Evolutionary conservation across 2,329 filamentous ascomycete genomes (phyloP), one percentile per base, ranked within the genome.

Genomic region (Clarireedia paspali): DNA sequence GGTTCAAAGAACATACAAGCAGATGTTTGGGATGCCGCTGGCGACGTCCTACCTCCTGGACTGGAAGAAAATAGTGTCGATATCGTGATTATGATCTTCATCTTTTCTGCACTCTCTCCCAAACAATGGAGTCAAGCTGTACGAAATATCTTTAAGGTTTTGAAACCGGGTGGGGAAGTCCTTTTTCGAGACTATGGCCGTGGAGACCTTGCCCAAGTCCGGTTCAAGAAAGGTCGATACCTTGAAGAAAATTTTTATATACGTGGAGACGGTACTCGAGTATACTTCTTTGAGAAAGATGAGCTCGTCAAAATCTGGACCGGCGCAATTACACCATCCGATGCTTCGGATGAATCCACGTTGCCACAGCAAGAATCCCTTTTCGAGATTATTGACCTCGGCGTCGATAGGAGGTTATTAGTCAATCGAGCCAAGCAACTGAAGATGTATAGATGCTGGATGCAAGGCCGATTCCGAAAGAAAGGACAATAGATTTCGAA

Each of bases 381-480:
- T 1, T 90, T 97, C 65, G 82, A 90, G 49, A 75, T 96, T 47
- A 74, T 88, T 55, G 82, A 94, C 47, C 79, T 97, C 38, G 94
- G 87, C 26, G 80, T 92, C 55, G 94, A 99, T 70, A 84, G 90
- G 62, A 84, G 94, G 58, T 79, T 99, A 75, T 79, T 99, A 55
- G 90, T 99, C 55, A 99, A 99, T 70, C 83, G 94, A 62, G 89
- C 91, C 54, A 82, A 86, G 67, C 87, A 91, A 73, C 77, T 96
- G 49, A 99, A 97, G 74, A 99, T 99, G 94, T 97, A 97, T 72
- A 84, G 94, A 59, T 97, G 92, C 75, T 99, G 94, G 91, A 82
- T 95, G 70, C 89, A 95, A 72, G 89, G 88, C 30, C 82, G 84
- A 4, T 95, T 94, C 70, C 82, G 78, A 66, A 92, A 91, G 47